Percentiles rank a stretch among this genome's conserved stretches.
Evolutionary conservation across 106 monocot genomes (phyloP).

Genomic region (Dendrobium huoshanense): DNA sequence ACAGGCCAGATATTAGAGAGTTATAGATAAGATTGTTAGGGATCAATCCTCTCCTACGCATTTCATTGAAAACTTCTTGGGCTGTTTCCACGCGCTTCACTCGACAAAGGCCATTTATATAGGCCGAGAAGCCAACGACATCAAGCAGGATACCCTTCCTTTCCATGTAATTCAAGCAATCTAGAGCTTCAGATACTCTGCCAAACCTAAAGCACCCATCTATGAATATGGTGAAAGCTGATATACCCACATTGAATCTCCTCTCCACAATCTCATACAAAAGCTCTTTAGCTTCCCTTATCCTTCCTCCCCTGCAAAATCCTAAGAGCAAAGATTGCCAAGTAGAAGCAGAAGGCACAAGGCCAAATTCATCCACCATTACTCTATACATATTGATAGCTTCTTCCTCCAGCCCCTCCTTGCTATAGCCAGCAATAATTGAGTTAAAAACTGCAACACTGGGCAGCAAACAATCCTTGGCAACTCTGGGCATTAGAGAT

Average conservation of each 20-base stretch:
- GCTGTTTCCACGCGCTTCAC: constrained; percentile 49
- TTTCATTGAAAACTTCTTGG: constrained; percentile 40
- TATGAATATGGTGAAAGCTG: constrained; percentile 57
- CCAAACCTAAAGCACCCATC: constrained; percentile 69
- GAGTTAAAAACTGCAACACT: constrained; percentile 57
- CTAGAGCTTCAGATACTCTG: constrained; percentile 36
- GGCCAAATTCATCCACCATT: constrained; percentile 41
- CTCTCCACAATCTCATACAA: constrained; percentile 53
- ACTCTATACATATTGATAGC: constrained; percentile 44
- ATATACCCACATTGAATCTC: constrained; percentile 38
- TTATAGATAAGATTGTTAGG: constrained; percentile 86
- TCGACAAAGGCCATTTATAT: constrained; percentile 72
- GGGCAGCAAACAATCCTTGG: constrained; percentile 23
- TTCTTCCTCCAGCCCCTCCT: constrained; percentile 51
- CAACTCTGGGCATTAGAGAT: constrained; percentile 23
- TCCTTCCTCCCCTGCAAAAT: constrained; percentile 54
- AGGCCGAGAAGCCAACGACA: constrained; percentile 80
- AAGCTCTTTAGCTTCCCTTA: constrained; percentile 48
- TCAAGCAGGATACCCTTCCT: constrained; percentile 43
- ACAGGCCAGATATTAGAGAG: constrained; percentile 67
- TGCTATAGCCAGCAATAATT: constrained; percentile 59
- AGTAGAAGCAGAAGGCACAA: constrained; percentile 56
- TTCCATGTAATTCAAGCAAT: constrained; percentile 67
- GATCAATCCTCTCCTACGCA: constrained; percentile 57
- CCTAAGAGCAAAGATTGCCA: constrained; percentile 66